Conservation (phyloP, 352 stramenopile species). For the Phytopythium montanum region DNA sequence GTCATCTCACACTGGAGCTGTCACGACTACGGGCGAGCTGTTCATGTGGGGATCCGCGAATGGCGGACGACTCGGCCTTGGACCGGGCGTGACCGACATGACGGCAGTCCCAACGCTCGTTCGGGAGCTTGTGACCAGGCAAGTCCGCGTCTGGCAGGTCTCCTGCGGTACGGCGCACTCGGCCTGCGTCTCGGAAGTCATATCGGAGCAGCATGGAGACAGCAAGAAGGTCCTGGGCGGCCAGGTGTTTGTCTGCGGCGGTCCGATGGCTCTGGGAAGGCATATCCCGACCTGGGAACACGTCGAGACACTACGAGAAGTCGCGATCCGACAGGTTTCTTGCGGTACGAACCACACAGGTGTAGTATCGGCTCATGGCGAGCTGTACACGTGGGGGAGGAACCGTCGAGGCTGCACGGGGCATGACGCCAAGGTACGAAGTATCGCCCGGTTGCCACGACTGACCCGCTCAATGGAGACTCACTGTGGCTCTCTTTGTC, state of each 20-base stretch:
- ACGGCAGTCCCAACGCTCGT: conserved; percentile 81
- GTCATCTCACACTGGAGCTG: conserved; percentile 71
- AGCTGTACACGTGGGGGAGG: conserved; percentile 92
- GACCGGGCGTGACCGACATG: conserved; percentile 49
- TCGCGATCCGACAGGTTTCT: conserved; percentile 65
- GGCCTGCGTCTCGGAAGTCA: conserved; percentile 70
- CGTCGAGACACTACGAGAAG: conserved; percentile 43
- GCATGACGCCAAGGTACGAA: conserved; percentile 40
- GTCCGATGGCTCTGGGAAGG: conserved; percentile 76
- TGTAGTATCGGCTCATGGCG: conserved; percentile 82
- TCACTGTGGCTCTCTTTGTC: not conserved
- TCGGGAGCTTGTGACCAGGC: conserved; percentile 50
- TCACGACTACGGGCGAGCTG: conserved; percentile 61
- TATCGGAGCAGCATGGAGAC: conserved; percentile 44
- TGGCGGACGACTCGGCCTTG: conserved; percentile 89
- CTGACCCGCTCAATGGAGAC: not conserved
- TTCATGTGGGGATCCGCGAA: conserved; percentile 92
- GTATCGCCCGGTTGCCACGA: not conserved
- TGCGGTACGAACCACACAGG: conserved; percentile 90
- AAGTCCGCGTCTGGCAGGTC: conserved; percentile 77
- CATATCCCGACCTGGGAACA: conserved; percentile 71
- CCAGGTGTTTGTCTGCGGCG: conserved; percentile 86
- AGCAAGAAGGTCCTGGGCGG: conserved; percentile 74
- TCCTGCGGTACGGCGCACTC: conserved; percentile 79
- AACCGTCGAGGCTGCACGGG: conserved; percentile 91